These are phyloP conservation scores for Diplodia mutila DNA, from an alignment of 2,329 filamentous ascomycete species.

Conservation along the genomic window DNA sequence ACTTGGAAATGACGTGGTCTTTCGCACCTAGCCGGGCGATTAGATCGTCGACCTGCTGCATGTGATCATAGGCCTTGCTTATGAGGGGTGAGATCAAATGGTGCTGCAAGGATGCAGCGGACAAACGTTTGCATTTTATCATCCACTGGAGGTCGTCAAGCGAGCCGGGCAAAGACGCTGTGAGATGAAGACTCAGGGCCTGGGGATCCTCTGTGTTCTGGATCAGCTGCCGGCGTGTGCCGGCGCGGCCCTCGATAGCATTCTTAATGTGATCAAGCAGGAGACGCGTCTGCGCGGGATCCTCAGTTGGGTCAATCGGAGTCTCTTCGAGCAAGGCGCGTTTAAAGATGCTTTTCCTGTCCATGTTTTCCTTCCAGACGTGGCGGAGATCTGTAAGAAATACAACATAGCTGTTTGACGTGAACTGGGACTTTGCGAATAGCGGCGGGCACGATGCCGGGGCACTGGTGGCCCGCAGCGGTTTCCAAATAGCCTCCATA, in stretches of 20 bases:
- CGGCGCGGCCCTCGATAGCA: constrained; percentile 48
- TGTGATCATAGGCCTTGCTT: constrained; percentile 51
- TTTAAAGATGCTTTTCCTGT: constrained; percentile 63
- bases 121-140: constrained; percentile 47
- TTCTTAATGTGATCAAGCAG: constrained; percentile 67
- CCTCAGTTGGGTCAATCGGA: constrained; percentile 73
- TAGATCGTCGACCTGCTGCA: constrained; percentile 53
- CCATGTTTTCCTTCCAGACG: constrained; percentile 71
- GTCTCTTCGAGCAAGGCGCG: constrained; percentile 67
- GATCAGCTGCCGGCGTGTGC: constrained; percentile 44
- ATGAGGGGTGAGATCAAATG: constrained; percentile 60
- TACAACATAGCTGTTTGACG: constrained; percentile 62
- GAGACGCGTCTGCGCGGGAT: constrained; percentile 65
- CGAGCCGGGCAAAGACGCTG: constrained; percentile 64
- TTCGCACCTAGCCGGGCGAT: constrained; percentile 58
- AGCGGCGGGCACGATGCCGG: constrained; percentile 57
- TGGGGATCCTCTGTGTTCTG: neutral
- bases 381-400: constrained; percentile 72
- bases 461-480: neutral
- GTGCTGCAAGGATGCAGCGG: constrained; percentile 48
- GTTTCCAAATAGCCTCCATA: constrained; percentile 14
- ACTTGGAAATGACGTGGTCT: constrained; percentile 61
- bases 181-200: constrained; percentile 54
- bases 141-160: constrained; percentile 68
- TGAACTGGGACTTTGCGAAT: constrained; percentile 64